Conservation (phyloP, 2,329 filamentous ascomycete genomes). For the Diplodia seriata region DNA sequence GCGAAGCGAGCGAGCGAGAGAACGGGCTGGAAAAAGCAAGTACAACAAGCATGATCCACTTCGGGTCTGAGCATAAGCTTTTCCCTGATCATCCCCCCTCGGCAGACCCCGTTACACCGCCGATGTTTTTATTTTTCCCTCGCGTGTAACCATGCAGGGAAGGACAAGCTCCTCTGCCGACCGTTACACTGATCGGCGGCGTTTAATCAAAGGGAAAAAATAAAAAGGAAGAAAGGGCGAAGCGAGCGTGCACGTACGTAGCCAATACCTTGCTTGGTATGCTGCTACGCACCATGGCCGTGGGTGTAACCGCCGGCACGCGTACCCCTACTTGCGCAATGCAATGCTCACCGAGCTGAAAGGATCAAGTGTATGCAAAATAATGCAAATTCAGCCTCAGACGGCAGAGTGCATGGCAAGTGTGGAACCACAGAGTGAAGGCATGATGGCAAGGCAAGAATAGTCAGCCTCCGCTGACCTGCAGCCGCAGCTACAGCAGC, state of each 20-base stretch:
- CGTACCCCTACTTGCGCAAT: background rate
- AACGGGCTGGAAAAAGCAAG: background rate
- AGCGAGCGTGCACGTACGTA: background rate
- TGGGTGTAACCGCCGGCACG: background rate
- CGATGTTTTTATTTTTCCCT: background rate
- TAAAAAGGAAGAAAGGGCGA: background rate
- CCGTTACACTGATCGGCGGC: background rate
- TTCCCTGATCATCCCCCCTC: background rate
- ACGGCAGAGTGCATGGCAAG: background rate
- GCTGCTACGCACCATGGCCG: background rate
- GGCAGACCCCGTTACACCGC: background rate
- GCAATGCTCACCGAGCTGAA: background rate
- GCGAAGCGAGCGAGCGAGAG: background rate
- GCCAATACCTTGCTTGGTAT: background rate
- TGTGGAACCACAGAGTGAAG: too few species aligned
- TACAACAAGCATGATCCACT: background rate
- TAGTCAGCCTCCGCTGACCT: too few species aligned
- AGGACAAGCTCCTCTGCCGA: background rate
- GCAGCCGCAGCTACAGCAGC: too few species aligned
- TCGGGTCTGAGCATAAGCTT: slow-evolving; percentile 2
- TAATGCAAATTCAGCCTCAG: background rate
- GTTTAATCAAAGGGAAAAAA: slow-evolving; percentile 1
- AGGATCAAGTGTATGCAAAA: background rate
- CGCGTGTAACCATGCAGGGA: background rate
- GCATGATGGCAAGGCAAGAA: too few species aligned